Evolutionary conservation across 2,329 filamentous ascomycete species (phyloP).

Genomic region (Arthrobotrys iridis): DNA sequence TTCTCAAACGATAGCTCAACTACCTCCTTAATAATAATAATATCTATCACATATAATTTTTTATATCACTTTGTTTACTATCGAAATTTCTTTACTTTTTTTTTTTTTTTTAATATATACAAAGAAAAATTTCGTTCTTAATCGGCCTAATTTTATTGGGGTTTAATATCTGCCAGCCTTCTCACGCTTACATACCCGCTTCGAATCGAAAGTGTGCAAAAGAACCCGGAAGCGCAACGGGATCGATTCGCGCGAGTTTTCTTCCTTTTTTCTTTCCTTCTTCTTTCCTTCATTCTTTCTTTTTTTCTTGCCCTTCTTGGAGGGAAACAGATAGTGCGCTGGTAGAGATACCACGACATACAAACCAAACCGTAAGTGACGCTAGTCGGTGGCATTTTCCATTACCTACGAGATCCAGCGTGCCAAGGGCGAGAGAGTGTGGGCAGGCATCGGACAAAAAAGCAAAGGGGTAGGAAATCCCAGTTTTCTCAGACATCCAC

Average conservation of each 20-base stretch:
- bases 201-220: conserved; percentile 13
- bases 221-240: conserved; percentile 32
- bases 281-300: not conserved
- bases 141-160: not conserved
- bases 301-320: too few relatives aligned
- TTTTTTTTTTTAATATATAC: not conserved
- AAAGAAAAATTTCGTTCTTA: not conserved
- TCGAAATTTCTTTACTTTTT: conserved; percentile 2
- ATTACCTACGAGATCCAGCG: conserved; percentile 48
- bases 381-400: conserved; percentile 49
- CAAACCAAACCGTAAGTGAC: conserved; percentile 36
- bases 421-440: conserved; percentile 31
- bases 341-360: conserved; percentile 1
- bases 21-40: too few relatives aligned
- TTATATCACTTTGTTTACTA: too few relatives aligned
- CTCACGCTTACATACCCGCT: not conserved
- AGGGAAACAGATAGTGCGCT: conserved; percentile 4
- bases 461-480: conserved; percentile 29
- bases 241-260: conserved; percentile 44
- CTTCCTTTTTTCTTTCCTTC: conserved; percentile 16
- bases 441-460: conserved; percentile 35
- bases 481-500: conserved; percentile 37
- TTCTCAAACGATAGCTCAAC: too few relatives aligned
- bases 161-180: not conserved
- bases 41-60: too few relatives aligned